phyloP scores from a whole-genome alignment of 176 grass and related monocot genomes.

The Eragrostis nindensis region DNA sequence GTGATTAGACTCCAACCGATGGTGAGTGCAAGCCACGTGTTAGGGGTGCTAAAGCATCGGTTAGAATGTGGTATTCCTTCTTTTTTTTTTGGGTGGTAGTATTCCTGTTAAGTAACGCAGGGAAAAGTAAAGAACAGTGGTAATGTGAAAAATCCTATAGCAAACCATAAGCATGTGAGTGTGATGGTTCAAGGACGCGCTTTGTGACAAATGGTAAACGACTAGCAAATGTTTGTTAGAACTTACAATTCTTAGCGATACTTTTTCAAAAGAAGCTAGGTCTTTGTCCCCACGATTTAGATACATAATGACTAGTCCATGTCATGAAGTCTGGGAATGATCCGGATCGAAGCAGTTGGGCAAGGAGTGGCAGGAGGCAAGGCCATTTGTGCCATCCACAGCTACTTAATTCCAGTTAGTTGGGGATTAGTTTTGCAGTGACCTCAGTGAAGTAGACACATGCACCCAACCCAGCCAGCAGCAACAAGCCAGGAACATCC shows the following conservation, averaged over 20 bases:
- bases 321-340: not conserved
- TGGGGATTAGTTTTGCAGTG: conserved; percentile 42
- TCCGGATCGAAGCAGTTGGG: conserved; percentile 36
- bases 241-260: not conserved
- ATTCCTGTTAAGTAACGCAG: not conserved
- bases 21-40: not conserved
- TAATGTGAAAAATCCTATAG: not conserved
- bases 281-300: not conserved
- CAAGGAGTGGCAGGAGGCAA: not conserved
- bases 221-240: not conserved
- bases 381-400: not conserved
- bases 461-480: not conserved
- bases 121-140: not conserved
- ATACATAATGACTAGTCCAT: not conserved
- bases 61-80: not conserved
- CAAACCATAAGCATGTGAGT: not conserved
- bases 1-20: conserved; percentile 8
- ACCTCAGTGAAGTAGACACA: conserved; percentile 31
- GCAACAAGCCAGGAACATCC: conserved; percentile 41
- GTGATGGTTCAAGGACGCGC: not conserved
- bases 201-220: not conserved
- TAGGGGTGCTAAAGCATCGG: not conserved
- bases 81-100: too few relatives aligned
- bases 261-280: too few relatives aligned
- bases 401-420: conserved; percentile 44